These are phyloP conservation scores for Phytophthora hibernalis DNA, from an alignment of 352 stramenopile genomes.

Conservation along the genomic window DNA sequence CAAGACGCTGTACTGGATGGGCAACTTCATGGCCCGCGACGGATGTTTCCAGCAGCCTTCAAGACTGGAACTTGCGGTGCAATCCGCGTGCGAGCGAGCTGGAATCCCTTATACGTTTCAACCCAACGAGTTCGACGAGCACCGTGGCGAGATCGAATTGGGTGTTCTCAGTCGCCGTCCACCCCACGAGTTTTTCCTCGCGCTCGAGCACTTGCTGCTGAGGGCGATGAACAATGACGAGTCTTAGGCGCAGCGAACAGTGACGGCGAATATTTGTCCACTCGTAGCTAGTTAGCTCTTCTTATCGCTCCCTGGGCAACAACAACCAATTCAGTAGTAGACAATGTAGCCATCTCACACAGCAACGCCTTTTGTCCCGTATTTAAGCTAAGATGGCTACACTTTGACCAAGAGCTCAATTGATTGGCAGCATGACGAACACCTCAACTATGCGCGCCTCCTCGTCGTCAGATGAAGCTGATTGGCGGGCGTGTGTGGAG, in stretches of 20 bases:
- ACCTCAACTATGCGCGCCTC: slow-evolving; percentile 14
- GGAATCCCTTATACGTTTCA: slow-evolving; percentile 67
- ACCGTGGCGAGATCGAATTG: slow-evolving; percentile 56
- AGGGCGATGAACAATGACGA: slow-evolving; percentile 32
- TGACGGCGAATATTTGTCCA: slow-evolving; percentile 9
- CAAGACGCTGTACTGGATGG: slow-evolving; percentile 73
- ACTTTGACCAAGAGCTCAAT: slow-evolving; percentile 23
- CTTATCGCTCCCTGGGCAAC: no score
- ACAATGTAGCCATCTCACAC: slow-evolving; percentile 14
- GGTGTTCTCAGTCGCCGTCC: slow-evolving; percentile 76
- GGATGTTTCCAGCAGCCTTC: slow-evolving; percentile 78
- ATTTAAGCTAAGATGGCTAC: slow-evolving; percentile 22
- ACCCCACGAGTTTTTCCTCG: slow-evolving; percentile 64
- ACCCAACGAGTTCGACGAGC: slow-evolving; percentile 63
- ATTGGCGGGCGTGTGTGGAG: slow-evolving; percentile 63
- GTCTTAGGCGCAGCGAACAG: slow-evolving; percentile 5
- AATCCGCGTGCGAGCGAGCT: slow-evolving; percentile 48
- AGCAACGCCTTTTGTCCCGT: neutral
- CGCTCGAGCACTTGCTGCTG: slow-evolving; percentile 48
- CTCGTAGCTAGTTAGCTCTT: slow-evolving; percentile 19
- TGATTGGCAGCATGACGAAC: slow-evolving; percentile 16
- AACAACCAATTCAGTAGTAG: slow-evolving; percentile 19
- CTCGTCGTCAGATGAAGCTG: slow-evolving; percentile 46
- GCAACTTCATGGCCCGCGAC: slow-evolving; percentile 68
- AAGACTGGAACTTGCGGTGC: slow-evolving; percentile 54